These are phyloP conservation scores for Withania somnifera DNA, from an alignment of 305 asterid species.

Conservation along the genomic window DNA sequence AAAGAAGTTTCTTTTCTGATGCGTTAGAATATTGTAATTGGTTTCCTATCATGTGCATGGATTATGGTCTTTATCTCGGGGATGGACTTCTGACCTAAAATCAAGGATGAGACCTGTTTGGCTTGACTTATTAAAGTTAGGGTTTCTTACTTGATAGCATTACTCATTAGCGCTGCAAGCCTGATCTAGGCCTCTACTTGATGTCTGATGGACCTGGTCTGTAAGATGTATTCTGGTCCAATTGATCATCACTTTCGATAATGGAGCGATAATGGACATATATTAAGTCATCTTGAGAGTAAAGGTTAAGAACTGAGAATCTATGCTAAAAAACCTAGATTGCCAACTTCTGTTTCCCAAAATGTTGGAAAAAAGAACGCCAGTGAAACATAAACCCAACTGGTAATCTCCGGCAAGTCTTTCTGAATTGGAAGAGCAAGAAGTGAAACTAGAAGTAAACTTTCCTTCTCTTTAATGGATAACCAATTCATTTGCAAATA, in stretches of 20 bases:
- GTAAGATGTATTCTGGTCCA: not conserved
- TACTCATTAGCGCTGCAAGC: not conserved
- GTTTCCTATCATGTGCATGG: not conserved
- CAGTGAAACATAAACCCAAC: no score
- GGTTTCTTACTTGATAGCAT: not conserved
- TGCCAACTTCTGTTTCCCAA: no score
- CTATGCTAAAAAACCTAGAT: not conserved
- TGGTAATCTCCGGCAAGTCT: not conserved
- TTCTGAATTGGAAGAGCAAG: no score
- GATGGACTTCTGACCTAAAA: not conserved
- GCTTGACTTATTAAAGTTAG: not conserved
- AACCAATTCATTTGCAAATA: not conserved
- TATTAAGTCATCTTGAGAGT: not conserved
- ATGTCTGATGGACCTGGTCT: not conserved
- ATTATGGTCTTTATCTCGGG: not conserved
- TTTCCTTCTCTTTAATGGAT: not conserved
- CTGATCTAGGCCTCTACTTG: not conserved
- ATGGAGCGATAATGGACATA: not conserved
- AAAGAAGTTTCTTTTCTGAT: not conserved
- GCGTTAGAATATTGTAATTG: not conserved
- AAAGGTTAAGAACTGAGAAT: not conserved
- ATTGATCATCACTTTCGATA: not conserved
- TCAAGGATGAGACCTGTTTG: not conserved
- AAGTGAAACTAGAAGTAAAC: no score
- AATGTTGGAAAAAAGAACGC: no score